Percentiles rank a stretch among this genome's conserved stretches.
Evolutionary conservation across 73 alveolate species (phyloP).

Genomic region (Paramecium tetraurelia): DNA sequence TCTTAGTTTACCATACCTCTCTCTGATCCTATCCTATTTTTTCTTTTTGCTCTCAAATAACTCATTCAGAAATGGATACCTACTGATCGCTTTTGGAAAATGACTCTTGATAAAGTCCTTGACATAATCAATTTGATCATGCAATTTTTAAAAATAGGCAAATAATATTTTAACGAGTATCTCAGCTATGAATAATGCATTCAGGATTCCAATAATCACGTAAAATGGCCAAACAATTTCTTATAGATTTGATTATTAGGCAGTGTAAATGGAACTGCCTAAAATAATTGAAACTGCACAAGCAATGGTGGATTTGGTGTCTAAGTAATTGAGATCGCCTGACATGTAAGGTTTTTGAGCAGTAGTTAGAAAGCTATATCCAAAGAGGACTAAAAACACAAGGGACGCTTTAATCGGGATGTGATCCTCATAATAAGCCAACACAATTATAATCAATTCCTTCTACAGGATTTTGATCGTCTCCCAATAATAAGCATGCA

Average conservation of each 20-base stretch:
- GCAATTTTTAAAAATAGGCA: background rate
- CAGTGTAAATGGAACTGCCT: background rate
- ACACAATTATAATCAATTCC: background rate
- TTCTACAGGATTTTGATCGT: background rate
- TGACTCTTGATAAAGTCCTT: background rate
- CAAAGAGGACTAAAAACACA: background rate
- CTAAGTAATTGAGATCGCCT: background rate
- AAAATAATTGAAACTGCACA: background rate
- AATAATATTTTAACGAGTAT: background rate
- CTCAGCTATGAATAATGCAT: background rate
- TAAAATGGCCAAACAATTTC: constrained; percentile 24
- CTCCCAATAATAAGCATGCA: background rate
- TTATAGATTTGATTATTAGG: background rate
- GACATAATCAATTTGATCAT: background rate
- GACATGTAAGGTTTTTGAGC: background rate
- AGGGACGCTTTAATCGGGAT: background rate
- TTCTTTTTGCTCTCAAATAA: background rate
- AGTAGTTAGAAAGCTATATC: background rate
- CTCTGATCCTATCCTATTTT: background rate
- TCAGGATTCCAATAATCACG: background rate
- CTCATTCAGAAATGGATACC: background rate
- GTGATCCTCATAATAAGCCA: background rate
- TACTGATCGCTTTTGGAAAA: background rate
- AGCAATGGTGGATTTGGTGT: background rate
- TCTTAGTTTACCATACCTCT: background rate